Evolutionary conservation across 495 filamentous ascomycete genomes (phyloP).

Genomic region (Penicillium paxilli): DNA sequence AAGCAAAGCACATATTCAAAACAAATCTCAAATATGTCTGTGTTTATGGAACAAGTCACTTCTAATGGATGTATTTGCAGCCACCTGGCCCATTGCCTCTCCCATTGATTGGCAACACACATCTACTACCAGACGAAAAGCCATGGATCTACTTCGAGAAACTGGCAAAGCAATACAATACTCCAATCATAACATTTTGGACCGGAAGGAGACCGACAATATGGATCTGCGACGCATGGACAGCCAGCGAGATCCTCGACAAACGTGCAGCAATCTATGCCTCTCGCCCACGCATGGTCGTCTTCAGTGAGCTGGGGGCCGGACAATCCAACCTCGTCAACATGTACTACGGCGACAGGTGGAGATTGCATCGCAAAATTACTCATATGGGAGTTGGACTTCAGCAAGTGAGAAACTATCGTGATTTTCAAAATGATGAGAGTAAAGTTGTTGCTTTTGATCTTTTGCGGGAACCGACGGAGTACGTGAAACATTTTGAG

Average conservation of each 20-base stretch:
- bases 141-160: constrained; percentile 66
- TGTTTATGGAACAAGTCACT: too few species aligned
- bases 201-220: constrained; percentile 63
- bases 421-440: constrained; percentile 59
- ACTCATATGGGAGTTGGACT: constrained; percentile 61
- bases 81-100: constrained; percentile 52
- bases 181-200: constrained; percentile 55
- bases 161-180: constrained; percentile 48
- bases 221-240: constrained; percentile 66
- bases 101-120: constrained; percentile 55
- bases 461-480: constrained; percentile 31
- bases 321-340: constrained; percentile 60
- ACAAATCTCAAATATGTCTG: too few species aligned
- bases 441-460: constrained; percentile 41
- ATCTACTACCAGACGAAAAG: constrained; percentile 57
- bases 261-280: constrained; percentile 28
- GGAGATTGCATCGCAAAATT: constrained; percentile 61
- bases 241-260: constrained; percentile 52
- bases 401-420: constrained; percentile 60
- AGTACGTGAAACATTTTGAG: constrained; percentile 43
- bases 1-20: too few species aligned
- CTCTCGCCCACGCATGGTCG: constrained; percentile 27
- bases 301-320: constrained; percentile 43
- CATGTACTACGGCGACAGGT: constrained; percentile 60
- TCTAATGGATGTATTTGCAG: constrained; percentile 23